Evolutionary conservation across 2,329 filamentous ascomycete species (phyloP).

Genomic region (Zasmidium cellare): DNA sequence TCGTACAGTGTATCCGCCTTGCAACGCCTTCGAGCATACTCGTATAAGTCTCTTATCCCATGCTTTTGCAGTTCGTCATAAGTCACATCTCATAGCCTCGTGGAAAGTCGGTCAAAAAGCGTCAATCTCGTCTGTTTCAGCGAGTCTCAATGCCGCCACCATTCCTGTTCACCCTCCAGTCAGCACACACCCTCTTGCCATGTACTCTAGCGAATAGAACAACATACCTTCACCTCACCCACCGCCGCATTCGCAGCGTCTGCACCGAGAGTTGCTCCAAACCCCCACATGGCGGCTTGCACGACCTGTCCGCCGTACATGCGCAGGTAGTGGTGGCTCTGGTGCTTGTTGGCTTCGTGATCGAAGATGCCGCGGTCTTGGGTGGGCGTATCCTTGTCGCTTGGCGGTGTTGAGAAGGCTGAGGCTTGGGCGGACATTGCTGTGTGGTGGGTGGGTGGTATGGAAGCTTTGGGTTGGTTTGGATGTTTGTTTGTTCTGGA

Average conservation of each 20-base stretch:
- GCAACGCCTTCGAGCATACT: no score
- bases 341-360: conserved; percentile 29
- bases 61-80: neutral
- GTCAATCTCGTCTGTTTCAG: no score
- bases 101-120: no score
- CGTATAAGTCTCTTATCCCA: no score
- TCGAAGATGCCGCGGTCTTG: conserved; percentile 31
- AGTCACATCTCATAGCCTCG: neutral
- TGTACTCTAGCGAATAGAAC: no score
- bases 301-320: conserved; percentile 32
- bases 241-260: conserved; percentile 32
- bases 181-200: neutral
- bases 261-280: conserved; percentile 30
- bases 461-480: neutral
- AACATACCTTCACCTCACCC: conserved; percentile 30
- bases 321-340: conserved; percentile 31
- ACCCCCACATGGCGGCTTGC: conserved; percentile 28
- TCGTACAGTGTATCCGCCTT: no score
- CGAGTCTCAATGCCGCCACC: conserved; percentile 10
- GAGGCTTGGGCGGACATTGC: conserved; percentile 26
- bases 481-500: no score
- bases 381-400: conserved; percentile 28
- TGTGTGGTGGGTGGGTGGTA: neutral
- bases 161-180: neutral
- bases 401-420: conserved; percentile 22